Base-by-base conservation (phyloP, 345 rosid genomes). In the Rhizophora apiculata region DNA sequence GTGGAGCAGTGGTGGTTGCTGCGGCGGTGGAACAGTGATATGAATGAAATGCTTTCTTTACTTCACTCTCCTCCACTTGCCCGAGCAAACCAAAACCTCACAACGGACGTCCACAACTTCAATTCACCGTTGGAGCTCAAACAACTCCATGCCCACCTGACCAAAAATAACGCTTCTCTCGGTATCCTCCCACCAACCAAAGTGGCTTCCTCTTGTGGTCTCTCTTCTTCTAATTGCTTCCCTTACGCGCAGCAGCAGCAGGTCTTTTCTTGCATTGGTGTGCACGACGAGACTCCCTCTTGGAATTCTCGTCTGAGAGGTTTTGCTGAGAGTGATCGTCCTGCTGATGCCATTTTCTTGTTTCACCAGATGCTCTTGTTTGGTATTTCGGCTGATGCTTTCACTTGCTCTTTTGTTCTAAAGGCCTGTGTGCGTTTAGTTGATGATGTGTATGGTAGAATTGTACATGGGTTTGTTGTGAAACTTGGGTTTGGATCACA, bases 291-390 rank as follows among this genome's bases (percentile, higher is more conserved):
- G 16, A 62, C 57, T 29, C 55, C 70, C 58, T 8, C 78, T 22
- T 80, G 86, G 86, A 83, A 83, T 61, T 73, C 84, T 63, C 80
- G 86, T 65, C 74, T 80, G 70, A 80, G 68, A 69, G 20, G 39
- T 0, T 73, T 80, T 6, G 79, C 73, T 10, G 80, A 78, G 36
- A 56, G 86, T 11, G 82, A 73, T 43, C 18, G 52, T 16, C 81
- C 77, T 5, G 58, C 21, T 0, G 63, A 71, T 68, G 81, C 81
- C 8, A 49, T 77, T 59, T 64, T 71, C 13, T 60, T 81, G 74
- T 81, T 81, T 24, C 18, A 29, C 36, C 63, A 34, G 56, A 34
- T 77, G 71, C 79, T 81, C 9, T 60, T 56, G 19, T 71, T 37
- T 21, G 76, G 71, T 67, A 70, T 77, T 48, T 53, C 67, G 31